Base-by-base conservation (phyloP, 2,329 filamentous ascomycete species). In the Lasiodiplodia gonubiensis region DNA sequence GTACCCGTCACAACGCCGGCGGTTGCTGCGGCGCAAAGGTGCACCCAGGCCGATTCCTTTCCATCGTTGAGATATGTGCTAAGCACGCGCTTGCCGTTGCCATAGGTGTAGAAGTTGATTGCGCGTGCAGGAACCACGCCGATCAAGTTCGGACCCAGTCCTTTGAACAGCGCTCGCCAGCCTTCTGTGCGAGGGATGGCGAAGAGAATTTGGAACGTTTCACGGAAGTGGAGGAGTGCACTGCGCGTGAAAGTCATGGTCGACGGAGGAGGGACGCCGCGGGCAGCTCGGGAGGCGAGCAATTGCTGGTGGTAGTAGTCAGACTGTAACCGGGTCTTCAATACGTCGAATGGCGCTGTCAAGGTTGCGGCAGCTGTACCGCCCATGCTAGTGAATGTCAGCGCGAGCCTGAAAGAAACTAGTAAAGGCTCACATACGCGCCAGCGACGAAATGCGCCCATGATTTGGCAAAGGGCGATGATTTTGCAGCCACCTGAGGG, bases 51-150 rank as follows among this genome's bases (percentile, higher is more conserved):
- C 16, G 88, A 86, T 75, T 93, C 87, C 72, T 89, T 77, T 59
- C 90, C 88, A 72, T 87, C 75, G 79, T 94, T 93, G 76, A 92
- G 89, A 73, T 90, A 86, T 63, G 92, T 86, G 30, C 90, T 89
- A 69, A 96, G 89, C 57, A 96, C 82, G 37, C 90, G 86, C 82
- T 98, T 98, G 71, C 93, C 91, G 76, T 97, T 98, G 61, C 93
- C 93, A 77, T 97, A 97, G 16, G 92, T 89, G 81, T 90, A 97
- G 79, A 98, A 98, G 79, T 96, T 97, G 80, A 97, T 97, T 64
- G 91, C 90, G 69, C 93, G 86, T 21, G 94, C 94, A 1, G 94
- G 94, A 10, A 97, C 91, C 2, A 97, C 93, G 67, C 94, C 94
- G 8, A 95, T 85, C 8, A 97, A 84, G 78, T 97, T 97, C 0